Evolutionary conservation across 345 rosid species (phyloP).

Genomic region (Eucalyptus lansdowneana): DNA sequence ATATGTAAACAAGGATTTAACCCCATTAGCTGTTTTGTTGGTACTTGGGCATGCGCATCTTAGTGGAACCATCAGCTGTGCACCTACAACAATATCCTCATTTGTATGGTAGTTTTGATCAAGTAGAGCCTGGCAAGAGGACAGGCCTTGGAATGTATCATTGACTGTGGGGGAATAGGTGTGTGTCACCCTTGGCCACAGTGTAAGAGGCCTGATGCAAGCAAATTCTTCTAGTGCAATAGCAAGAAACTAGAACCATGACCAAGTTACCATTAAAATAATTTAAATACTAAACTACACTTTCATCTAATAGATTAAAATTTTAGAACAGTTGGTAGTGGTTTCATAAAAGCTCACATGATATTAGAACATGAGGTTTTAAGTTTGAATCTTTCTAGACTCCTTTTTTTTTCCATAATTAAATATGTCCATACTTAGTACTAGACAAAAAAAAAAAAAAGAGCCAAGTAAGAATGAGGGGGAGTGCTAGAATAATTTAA

Average conservation of each 20-base stretch:
- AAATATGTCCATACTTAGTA: accelerated
- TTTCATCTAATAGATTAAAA: no score
- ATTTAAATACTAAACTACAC: accelerated
- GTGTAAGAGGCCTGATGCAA: background rate
- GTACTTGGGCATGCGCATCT: slow-evolving; percentile 7
- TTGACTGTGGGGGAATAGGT: background rate
- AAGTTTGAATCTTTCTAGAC: no score
- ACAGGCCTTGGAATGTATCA: background rate
- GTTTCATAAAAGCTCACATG: no score
- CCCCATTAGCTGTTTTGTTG: slow-evolving; percentile 23
- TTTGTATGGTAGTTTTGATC: background rate
- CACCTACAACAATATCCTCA: background rate
- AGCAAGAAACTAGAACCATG: slow-evolving; percentile 12
- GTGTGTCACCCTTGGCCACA: background rate
- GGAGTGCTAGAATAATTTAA: no score
- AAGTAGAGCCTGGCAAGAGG: background rate
- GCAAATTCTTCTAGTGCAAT: background rate
- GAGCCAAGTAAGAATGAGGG: no score
- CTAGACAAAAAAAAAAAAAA: no score
- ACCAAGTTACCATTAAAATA: background rate
- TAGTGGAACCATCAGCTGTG: background rate
- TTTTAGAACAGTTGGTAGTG: accelerated
- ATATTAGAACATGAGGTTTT: no score
- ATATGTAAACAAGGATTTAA: slow-evolving; percentile 39
- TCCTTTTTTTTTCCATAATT: accelerated